Conservation (phyloP, 495 filamentous ascomycete genomes). For the Neurospora pannonica region DNA sequence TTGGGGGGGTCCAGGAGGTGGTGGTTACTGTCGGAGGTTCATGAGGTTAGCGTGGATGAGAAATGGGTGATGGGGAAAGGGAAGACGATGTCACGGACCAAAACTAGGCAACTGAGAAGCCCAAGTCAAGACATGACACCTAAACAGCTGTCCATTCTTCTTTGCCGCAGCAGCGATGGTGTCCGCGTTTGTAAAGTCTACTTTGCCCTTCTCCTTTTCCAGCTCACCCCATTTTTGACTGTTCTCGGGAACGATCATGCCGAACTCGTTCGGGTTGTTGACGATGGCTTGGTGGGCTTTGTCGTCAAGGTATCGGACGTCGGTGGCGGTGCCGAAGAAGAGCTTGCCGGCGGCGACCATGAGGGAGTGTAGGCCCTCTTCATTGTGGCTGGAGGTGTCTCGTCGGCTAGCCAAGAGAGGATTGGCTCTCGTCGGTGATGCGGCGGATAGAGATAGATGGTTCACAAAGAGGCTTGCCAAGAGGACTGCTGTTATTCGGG, state of each 20-base stretch:
- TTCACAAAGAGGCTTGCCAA: neutral
- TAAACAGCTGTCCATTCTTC: conserved; percentile 40
- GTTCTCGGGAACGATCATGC: conserved; percentile 49
- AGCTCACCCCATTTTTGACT: conserved; percentile 42
- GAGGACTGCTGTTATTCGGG: neutral
- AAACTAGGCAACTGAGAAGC: conserved; percentile 49
- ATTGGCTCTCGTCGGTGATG: neutral
- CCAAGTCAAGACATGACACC: conserved; percentile 55
- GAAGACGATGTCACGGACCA: conserved; percentile 16
- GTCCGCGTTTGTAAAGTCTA: conserved; percentile 42
- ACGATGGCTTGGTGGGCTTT: conserved; percentile 36
- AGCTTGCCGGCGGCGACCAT: conserved; percentile 20
- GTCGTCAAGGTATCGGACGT: conserved; percentile 31
- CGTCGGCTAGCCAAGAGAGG: neutral
- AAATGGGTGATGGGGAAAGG: neutral
- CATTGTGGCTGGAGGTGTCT: neutral
- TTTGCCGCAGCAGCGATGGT: conserved; percentile 35
- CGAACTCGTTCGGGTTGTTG: conserved; percentile 43
- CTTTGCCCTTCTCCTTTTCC: conserved; percentile 27
- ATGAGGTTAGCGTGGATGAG: too few species aligned
- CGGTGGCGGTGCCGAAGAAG: conserved; percentile 23
- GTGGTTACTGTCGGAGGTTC: conserved; percentile 27
- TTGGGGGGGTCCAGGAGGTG: conserved; percentile 45
- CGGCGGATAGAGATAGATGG: neutral
- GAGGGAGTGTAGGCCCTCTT: conserved; percentile 14